Percentiles rank a stretch among this genome's conserved stretches.
Conservation (phyloP, 306 rosid genomes). For the Glycyrrhiza uralensis region DNA sequence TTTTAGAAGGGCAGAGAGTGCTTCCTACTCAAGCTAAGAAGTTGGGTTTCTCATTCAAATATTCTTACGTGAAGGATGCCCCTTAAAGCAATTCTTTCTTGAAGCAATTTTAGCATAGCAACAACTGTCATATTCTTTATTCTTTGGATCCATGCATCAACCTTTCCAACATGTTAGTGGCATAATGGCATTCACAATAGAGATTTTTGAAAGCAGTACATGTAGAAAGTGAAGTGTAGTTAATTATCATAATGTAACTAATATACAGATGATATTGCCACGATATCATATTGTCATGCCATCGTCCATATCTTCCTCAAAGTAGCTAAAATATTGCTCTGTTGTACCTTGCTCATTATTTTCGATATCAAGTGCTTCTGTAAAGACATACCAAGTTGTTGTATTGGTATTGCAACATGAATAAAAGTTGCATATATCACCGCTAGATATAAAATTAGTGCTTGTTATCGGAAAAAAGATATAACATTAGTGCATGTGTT, state of each 20-base stretch:
- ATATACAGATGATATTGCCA: neutral
- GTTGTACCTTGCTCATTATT: too few species aligned
- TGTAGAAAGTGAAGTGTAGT: neutral
- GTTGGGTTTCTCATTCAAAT: slow-evolving; percentile 88
- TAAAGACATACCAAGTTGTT: too few species aligned
- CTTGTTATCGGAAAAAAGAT: too few species aligned
- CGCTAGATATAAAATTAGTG: too few species aligned
- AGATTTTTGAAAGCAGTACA: neutral
- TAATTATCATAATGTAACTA: neutral
- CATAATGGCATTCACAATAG: slow-evolving; percentile 4
- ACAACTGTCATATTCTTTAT: slow-evolving; percentile 36
- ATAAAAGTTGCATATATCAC: neutral
- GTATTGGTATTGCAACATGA: neutral
- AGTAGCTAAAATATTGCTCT: too few species aligned
- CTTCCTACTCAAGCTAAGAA: slow-evolving; percentile 80
- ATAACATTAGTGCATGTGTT: neutral
- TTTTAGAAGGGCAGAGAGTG: slow-evolving; percentile 87
- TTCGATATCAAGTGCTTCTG: too few species aligned
- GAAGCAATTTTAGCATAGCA: slow-evolving; percentile 15
- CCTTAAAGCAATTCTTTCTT: slow-evolving; percentile 72
- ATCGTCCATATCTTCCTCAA: neutral
- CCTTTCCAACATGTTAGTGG: neutral
- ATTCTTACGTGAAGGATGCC: slow-evolving; percentile 72
- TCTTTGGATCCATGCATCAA: slow-evolving; percentile 30
- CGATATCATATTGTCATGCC: neutral